A percentile compares a stretch with the other conserved stretches of the same genome.
These are phyloP conservation scores for Neoboletus brunneissimus DNA, from an alignment of 768 basidiomycete species.

Conservation along the genomic window DNA sequence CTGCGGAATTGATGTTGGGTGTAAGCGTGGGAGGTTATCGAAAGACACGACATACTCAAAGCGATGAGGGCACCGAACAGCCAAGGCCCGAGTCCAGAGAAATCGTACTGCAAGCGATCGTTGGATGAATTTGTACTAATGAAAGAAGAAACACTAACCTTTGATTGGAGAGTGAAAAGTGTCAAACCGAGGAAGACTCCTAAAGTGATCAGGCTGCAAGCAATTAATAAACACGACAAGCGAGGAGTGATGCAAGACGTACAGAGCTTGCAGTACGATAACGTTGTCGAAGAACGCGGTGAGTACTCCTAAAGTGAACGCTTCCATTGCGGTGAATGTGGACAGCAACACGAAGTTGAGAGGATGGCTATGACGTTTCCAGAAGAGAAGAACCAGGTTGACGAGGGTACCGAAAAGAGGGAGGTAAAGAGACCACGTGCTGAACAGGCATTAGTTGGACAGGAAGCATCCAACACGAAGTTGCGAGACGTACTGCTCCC, in stretches of 20 bases:
- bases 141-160: slow-evolving; percentile 44
- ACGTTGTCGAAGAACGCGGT: slow-evolving; percentile 70
- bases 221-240: slow-evolving; percentile 8
- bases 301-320: slow-evolving; percentile 84
- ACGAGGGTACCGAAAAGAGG: slow-evolving; percentile 76
- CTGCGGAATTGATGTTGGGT: slow-evolving; percentile 33
- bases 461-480: not conserved
- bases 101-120: slow-evolving; percentile 68
- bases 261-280: slow-evolving; percentile 86
- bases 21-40: not conserved
- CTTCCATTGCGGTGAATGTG: slow-evolving; percentile 88
- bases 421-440: slow-evolving; percentile 77
- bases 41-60: slow-evolving; percentile 46
- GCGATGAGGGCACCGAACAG: slow-evolving; percentile 84
- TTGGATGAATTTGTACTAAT: not conserved
- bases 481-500: slow-evolving; percentile 51
- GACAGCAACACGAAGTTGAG: slow-evolving; percentile 82
- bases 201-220: slow-evolving; percentile 71
- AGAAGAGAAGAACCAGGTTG: slow-evolving; percentile 79
- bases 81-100: slow-evolving; percentile 89
- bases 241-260: slow-evolving; percentile 27
- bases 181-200: slow-evolving; percentile 94
- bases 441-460: slow-evolving; percentile 26
- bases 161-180: slow-evolving; percentile 91
- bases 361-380: slow-evolving; percentile 91